These are phyloP conservation scores for Termitomyces bulborhizus DNA, from an alignment of 768 basidiomycete species.

Conservation along the genomic window DNA sequence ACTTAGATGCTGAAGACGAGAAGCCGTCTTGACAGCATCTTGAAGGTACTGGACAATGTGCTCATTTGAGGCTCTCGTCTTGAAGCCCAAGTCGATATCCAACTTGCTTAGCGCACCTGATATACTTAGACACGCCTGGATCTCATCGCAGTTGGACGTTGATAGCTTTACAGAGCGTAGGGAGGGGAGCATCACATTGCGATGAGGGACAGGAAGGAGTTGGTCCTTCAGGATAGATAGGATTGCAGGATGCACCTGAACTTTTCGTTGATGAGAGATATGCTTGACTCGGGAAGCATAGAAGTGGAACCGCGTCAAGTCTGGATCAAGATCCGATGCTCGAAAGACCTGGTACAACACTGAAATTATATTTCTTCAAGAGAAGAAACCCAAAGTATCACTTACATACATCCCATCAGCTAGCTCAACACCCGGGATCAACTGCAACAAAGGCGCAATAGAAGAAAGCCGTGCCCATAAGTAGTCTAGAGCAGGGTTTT, in stretches of 20 bases:
- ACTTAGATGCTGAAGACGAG: slow-evolving; percentile 26
- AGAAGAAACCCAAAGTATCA: not conserved
- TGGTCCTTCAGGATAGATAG: slow-evolving; percentile 15
- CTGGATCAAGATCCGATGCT: not conserved
- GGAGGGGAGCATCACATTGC: slow-evolving; percentile 17
- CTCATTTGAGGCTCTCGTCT: slow-evolving; percentile 14
- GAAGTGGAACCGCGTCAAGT: slow-evolving; percentile 21
- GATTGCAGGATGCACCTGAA: slow-evolving; percentile 19
- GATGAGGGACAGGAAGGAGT: not conserved
- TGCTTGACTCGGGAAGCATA: slow-evolving; percentile 33
- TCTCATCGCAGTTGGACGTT: slow-evolving; percentile 15
- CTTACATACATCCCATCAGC: slow-evolving; percentile 29
- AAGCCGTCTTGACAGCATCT: slow-evolving; percentile 21
- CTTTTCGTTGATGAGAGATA: slow-evolving; percentile 23
- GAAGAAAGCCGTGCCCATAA: slow-evolving; percentile 39
- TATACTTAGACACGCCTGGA: slow-evolving; percentile 25
- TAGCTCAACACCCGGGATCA: slow-evolving; percentile 26
- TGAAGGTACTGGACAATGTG: slow-evolving; percentile 22
- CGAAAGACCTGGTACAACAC: slow-evolving; percentile 1
- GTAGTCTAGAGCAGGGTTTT: slow-evolving; percentile 39
- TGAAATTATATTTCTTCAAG: not conserved
- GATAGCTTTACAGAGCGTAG: slow-evolving; percentile 25
- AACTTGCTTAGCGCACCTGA: slow-evolving; percentile 28
- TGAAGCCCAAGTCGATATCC: slow-evolving; percentile 36
- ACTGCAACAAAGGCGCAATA: slow-evolving; percentile 31